Conservation (phyloP, 331 rosid species). For the Acacia pycnantha region DNA sequence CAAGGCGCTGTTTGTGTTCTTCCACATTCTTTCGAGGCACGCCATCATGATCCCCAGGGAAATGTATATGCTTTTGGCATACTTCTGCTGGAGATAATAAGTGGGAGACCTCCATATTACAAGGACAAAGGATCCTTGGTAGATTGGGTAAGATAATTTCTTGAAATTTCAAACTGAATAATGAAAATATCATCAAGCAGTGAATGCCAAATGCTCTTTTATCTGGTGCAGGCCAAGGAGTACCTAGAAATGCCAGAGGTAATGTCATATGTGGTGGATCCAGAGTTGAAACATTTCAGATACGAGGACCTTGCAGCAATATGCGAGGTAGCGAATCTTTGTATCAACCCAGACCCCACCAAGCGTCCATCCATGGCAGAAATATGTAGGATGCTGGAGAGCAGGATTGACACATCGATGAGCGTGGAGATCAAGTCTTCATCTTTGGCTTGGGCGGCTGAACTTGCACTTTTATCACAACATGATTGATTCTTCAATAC, state of each 20-base stretch:
- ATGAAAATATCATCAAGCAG: background rate
- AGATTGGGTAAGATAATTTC: conserved; percentile 78
- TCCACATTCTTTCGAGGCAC: conserved; percentile 85
- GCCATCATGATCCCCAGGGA: conserved; percentile 76
- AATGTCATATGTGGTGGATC: conserved; percentile 81
- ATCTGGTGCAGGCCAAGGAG: conserved; percentile 72
- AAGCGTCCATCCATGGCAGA: conserved; percentile 67
- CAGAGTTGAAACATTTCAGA: conserved; percentile 72
- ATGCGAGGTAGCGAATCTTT: conserved; percentile 75
- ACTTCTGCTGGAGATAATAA: conserved; percentile 79
- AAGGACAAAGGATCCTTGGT: conserved; percentile 82
- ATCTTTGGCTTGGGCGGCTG: conserved; percentile 99
- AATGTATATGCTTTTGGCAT: conserved; percentile 81
- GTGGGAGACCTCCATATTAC: conserved; percentile 85
- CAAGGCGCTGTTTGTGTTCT: conserved; percentile 78
- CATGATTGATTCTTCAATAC: conserved; percentile 27
- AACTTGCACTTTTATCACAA: conserved; percentile 79
- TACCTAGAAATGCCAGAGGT: conserved; percentile 78
- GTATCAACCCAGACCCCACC: conserved; percentile 61
- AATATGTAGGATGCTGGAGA: conserved; percentile 71
- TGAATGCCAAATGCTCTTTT: background rate
- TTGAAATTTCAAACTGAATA: conserved; percentile 17
- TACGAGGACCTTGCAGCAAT: conserved; percentile 75
- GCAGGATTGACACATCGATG: conserved; percentile 72
- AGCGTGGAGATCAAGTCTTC: conserved; percentile 73